Evolutionary conservation across 2,329 filamentous ascomycete genomes (phyloP).

Genomic region (Curvularia verruculosa): DNA sequence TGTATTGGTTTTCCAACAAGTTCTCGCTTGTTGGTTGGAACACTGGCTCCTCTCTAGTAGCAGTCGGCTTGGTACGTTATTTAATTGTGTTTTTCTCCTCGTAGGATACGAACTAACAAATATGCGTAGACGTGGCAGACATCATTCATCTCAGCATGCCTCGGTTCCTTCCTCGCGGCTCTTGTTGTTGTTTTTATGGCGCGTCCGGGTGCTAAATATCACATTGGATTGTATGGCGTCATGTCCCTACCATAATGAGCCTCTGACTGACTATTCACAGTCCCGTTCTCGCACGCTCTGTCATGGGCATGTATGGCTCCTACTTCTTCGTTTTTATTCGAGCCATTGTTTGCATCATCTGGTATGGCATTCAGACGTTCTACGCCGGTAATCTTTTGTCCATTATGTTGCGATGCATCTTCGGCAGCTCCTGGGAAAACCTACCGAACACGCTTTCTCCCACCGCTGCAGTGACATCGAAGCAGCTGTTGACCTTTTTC

Average conservation of each 20-base stretch:
- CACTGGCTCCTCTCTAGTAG: constrained; percentile 25
- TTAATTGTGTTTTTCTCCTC: background rate
- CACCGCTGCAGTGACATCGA: constrained; percentile 41
- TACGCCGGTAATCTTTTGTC: constrained; percentile 41
- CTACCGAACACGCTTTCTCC: constrained; percentile 37
- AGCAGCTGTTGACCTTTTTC: constrained; percentile 44
- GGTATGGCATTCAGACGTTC: constrained; percentile 44
- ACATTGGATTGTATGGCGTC: constrained; percentile 24
- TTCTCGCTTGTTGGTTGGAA: constrained; percentile 32
- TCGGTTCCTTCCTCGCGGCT: constrained; percentile 32
- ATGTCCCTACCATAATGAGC: background rate
- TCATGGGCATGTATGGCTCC: constrained; percentile 46
- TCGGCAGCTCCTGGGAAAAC: constrained; percentile 47
- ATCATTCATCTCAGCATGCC: constrained; percentile 29
- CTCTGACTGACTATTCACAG: constrained; percentile 10
- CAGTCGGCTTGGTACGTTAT: constrained; percentile 22
- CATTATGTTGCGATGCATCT: constrained; percentile 49
- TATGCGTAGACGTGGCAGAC: constrained; percentile 29
- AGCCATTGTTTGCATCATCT: constrained; percentile 48
- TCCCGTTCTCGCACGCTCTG: constrained; percentile 25
- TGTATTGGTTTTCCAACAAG: constrained; percentile 32
- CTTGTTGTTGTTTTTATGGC: constrained; percentile 33
- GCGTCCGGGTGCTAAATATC: constrained; percentile 32
- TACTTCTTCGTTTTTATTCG: constrained; percentile 51
- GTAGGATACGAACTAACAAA: constrained; percentile 2